Conservation (phyloP, 2,329 filamentous ascomycete species). For the Clarireedia paspali region DNA sequence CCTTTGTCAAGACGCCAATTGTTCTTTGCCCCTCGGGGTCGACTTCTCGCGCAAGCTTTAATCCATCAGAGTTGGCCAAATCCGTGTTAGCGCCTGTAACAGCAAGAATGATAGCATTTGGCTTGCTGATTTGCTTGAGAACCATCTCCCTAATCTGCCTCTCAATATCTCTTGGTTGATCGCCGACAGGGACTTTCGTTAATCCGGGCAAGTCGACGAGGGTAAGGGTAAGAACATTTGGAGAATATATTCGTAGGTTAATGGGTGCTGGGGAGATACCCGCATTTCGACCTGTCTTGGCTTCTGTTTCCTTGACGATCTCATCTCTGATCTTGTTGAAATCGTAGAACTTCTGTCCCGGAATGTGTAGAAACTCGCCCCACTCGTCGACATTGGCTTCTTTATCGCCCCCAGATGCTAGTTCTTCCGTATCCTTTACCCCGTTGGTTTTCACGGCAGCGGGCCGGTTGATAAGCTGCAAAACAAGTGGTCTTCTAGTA, state of each 20-base stretch:
- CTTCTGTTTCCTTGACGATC: constrained; percentile 92
- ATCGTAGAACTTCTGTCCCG: constrained; percentile 94
- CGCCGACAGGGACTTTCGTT: constrained; percentile 93
- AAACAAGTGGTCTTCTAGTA: constrained; percentile 87
- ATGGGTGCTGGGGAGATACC: constrained; percentile 96
- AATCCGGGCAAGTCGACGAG: constrained; percentile 93
- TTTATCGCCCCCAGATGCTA: constrained; percentile 65
- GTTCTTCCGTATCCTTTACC: constrained; percentile 47
- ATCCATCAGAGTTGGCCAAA: constrained; percentile 94
- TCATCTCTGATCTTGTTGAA: constrained; percentile 98
- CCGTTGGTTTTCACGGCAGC: constrained; percentile 62
- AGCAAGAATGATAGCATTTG: constrained; percentile 94
- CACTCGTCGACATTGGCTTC: constrained; percentile 92
- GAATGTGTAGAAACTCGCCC: constrained; percentile 97
- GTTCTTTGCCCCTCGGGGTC: constrained; percentile 96
- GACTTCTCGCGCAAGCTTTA: constrained; percentile 93
- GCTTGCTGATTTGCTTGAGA: constrained; percentile 95
- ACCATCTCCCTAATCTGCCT: constrained; percentile 97
- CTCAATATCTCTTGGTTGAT: constrained; percentile 95
- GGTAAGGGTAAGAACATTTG: constrained; percentile 93
- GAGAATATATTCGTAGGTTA: constrained; percentile 96
- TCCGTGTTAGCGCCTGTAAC: constrained; percentile 96
- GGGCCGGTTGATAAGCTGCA: constrained; percentile 93
- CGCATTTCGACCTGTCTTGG: constrained; percentile 91
- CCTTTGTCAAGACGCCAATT: constrained; percentile 97